Conservation (phyloP, 1,139 yeast genomes). For the Protomyces inouyei region DNA sequence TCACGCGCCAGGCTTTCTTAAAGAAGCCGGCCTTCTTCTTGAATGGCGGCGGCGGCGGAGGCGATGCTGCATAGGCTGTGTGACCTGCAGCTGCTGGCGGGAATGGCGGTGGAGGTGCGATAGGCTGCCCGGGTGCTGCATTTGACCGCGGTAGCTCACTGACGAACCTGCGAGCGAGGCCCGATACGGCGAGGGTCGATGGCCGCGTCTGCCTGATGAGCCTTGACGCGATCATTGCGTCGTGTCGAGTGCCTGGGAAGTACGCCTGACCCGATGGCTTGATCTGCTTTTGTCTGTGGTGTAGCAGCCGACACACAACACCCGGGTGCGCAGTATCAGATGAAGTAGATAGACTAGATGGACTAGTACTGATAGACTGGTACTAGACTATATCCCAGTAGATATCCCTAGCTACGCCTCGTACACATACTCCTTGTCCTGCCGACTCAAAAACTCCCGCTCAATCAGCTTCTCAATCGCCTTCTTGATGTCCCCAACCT, state of each 20-base stretch:
- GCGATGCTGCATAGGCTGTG: too few species aligned
- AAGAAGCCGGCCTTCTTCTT: conserved; percentile 34
- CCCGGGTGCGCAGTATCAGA: too few species aligned
- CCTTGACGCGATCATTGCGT: not conserved
- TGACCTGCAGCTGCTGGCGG: not conserved
- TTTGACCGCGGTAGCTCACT: not conserved
- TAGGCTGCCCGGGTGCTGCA: not conserved
- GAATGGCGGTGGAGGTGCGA: not conserved
- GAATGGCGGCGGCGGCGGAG: not conserved
- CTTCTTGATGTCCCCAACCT: conserved; percentile 37
- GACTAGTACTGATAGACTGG: too few species aligned
- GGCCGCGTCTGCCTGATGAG: not conserved
- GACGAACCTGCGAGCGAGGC: not conserved
- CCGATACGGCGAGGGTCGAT: not conserved
- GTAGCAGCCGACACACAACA: too few species aligned
- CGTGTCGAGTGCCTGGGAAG: too few species aligned
- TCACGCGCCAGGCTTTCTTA: conserved; percentile 38
- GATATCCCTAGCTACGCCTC: conserved; percentile 9
- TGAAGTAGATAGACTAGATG: too few species aligned
- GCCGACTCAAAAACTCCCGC: conserved; percentile 36
- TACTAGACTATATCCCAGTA: too few species aligned
- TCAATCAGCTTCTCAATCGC: conserved; percentile 39
- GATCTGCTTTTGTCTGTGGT: too few species aligned
- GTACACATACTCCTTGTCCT: conserved; percentile 21
- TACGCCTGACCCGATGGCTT: too few species aligned